A percentile compares a stretch with the other conserved stretches of the same genome.
phyloP scores from a whole-genome alignment of 1,139 yeast genomes.

The Kodamaea derodonti region DNA sequence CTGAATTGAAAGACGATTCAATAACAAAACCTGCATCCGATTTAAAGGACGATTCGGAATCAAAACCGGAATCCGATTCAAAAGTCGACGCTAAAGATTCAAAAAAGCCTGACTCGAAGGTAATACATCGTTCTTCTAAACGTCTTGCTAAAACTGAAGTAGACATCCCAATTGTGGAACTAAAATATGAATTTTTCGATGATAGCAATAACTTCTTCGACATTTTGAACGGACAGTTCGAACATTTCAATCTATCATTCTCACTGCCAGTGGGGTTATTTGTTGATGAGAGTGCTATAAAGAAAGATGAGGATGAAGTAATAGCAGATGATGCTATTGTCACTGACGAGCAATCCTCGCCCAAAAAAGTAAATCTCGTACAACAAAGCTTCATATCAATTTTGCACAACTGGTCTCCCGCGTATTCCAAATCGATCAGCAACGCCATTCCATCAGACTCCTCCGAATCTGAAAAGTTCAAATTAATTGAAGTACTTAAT shows the following conservation, averaged over 20 bases:
- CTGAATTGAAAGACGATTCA: no score
- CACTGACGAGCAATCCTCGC: background rate
- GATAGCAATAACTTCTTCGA: conserved; percentile 24
- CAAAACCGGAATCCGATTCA: background rate
- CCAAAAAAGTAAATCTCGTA: background rate
- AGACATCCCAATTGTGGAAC: conserved; percentile 16
- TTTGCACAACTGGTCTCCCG: conserved; percentile 22
- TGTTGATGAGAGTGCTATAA: background rate
- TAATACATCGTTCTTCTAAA: conserved; percentile 35
- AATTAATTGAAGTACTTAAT: conserved; percentile 36
- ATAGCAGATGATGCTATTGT: background rate
- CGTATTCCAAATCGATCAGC: conserved; percentile 12
- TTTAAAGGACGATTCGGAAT: background rate
- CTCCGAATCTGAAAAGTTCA: conserved; percentile 21
- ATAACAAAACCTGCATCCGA: background rate
- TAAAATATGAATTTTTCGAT: conserved; percentile 22
- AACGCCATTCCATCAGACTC: conserved; percentile 4
- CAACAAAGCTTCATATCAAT: conserved; percentile 7
- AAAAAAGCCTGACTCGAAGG: no score
- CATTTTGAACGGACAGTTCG: conserved; percentile 16
- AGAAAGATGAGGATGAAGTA: background rate
- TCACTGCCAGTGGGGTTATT: background rate
- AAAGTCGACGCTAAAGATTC: background rate
- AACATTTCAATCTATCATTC: background rate
- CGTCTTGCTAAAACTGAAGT: conserved; percentile 30